Evolutionary conservation across 2,329 filamentous ascomycete genomes (phyloP).

Genomic region (Scedosporium dehoogii): DNA sequence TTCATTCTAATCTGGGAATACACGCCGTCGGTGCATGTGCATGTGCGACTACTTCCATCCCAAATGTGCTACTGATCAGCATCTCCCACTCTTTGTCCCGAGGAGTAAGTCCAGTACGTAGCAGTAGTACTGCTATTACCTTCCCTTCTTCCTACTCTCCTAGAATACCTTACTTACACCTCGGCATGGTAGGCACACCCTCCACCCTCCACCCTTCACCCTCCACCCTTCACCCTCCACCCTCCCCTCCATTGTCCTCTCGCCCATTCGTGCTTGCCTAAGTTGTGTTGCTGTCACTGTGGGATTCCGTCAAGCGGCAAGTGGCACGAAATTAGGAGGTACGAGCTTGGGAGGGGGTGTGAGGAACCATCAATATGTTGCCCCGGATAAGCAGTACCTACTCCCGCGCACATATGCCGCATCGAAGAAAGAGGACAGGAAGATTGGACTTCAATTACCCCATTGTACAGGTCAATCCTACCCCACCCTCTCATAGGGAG

Average conservation of each 20-base stretch:
- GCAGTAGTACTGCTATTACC: not conserved
- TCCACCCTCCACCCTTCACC: not conserved
- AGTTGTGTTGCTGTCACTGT: not conserved
- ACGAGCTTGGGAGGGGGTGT: not conserved
- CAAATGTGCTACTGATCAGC: not conserved
- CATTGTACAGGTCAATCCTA: not conserved
- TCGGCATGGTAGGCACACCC: not conserved
- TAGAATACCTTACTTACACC: not conserved
- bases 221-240: not conserved
- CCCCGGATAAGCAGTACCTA: not conserved
- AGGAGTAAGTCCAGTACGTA: too few species aligned
- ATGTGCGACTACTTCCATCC: not conserved
- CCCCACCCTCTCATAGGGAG: not conserved
- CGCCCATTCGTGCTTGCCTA: not conserved
- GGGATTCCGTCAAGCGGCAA: not conserved
- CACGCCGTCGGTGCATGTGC: not conserved
- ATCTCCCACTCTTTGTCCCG: not conserved
- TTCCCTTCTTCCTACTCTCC: not conserved
- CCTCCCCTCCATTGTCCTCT: not conserved
- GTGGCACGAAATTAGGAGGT: not conserved
- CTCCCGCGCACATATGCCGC: not conserved
- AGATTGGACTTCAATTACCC: too few species aligned
- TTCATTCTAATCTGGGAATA: not conserved
- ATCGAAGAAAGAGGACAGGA: too few species aligned
- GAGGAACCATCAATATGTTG: not conserved